Base-by-base conservation (phyloP, 306 rosid genomes). In the Quillaja saponaria region DNA sequence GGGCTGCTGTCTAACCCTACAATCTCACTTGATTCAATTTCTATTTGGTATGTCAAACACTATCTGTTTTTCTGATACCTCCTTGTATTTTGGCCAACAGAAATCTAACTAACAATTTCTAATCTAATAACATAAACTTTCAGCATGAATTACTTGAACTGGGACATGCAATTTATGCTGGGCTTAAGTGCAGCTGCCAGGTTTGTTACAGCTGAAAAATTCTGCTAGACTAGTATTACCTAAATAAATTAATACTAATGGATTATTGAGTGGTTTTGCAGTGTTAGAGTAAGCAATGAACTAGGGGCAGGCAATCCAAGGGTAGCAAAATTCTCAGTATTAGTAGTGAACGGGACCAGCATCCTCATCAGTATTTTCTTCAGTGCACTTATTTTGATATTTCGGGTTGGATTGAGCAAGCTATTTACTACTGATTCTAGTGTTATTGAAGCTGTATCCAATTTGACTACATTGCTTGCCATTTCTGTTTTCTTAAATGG, bases 141-240 rank as follows among this genome's bases (percentile, higher is more conserved):
- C 80, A 88, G 96, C 51, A 84, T 84, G 95, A 81, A 81, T 47
- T 81, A 83, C 72, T 71, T 76, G 71, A 81, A 77, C 70, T 83
- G 86, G 88, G 86, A 82, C 70, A 68, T 88, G 63, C 77, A 78
- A 31, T 78, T 85, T 41, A 77, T 85, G 88, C 66, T 88, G 47
- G 96, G 96, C 33, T 81, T 88, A 34, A 69, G 83, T 54, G 74
- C 84, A 70, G 94, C 86, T 58, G 83, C 88, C 62, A 88, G 96
- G 96, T 85, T 58, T 37, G 76, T 60, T 15, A 66, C 15, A 35
- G 13, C 47, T 56, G 34, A 35, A 39, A 39, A 0, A 3, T 8
- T 34, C 4, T 0, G 1, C n/a, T 35, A 4, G 48, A 39, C 38
- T 25, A 13, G 20, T 13, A 51, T 7, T 62, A 21, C 20, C 15